Evolutionary conservation across 2,329 filamentous ascomycete species (phyloP).

Genomic region (Colletotrichum sp.): DNA sequence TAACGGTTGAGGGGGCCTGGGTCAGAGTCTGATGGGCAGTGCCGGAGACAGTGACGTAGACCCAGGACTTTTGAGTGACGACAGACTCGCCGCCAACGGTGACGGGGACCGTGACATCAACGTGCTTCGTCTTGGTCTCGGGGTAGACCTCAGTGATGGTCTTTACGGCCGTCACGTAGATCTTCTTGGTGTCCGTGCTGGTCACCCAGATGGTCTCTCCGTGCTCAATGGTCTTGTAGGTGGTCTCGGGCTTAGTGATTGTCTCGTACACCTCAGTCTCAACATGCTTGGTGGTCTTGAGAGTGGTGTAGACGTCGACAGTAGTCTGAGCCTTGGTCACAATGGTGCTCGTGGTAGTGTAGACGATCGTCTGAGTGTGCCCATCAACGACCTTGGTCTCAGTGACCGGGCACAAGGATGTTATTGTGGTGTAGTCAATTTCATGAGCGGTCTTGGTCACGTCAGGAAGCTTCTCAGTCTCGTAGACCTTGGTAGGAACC

Average conservation of each 20-base stretch:
- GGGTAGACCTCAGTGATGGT: slow-evolving; percentile 43
- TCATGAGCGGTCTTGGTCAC: slow-evolving; percentile 32
- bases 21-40: slow-evolving; percentile 28
- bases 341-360: slow-evolving; percentile 42
- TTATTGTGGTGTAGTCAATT: slow-evolving; percentile 44
- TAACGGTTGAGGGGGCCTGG: slow-evolving; percentile 29
- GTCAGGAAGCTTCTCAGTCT: slow-evolving; percentile 37
- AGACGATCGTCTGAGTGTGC: slow-evolving; percentile 40
- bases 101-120: slow-evolving; percentile 46
- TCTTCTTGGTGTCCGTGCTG: slow-evolving; percentile 45
- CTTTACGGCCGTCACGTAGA: slow-evolving; percentile 37
- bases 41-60: slow-evolving; percentile 29
- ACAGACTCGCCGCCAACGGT: slow-evolving; percentile 31
- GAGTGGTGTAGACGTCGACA: slow-evolving; percentile 35
- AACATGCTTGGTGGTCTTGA: slow-evolving; percentile 34
- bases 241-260: slow-evolving; percentile 40
- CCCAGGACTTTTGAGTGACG: slow-evolving; percentile 37
- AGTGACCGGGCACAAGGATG: slow-evolving; percentile 30
- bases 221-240: slow-evolving; percentile 48
- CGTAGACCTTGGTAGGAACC: slow-evolving; percentile 35
- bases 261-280: slow-evolving; percentile 42
- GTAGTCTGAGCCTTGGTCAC: slow-evolving; percentile 34
- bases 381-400: slow-evolving; percentile 48
- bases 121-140: slow-evolving; percentile 41
- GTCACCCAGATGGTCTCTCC: slow-evolving; percentile 39